A percentile compares a stretch with the other conserved stretches of the same genome.
These are phyloP conservation scores for Telopea speciosissima DNA, from an alignment of 177 flowering plant genomes.

Conservation along the genomic window DNA sequence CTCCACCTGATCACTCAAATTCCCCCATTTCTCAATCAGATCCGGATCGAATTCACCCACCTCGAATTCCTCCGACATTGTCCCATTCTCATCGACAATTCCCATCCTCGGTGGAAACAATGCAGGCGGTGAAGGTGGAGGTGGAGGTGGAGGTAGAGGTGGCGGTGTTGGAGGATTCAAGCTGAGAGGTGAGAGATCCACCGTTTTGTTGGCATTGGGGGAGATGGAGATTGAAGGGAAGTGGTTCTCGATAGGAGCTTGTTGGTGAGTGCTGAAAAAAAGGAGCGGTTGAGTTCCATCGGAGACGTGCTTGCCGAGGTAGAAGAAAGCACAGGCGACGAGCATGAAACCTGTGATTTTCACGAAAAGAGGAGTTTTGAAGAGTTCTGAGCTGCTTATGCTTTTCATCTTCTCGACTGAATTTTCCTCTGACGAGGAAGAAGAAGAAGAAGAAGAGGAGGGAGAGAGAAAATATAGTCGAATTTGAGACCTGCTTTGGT, in stretches of 20 bases:
- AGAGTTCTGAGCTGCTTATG: conserved; percentile 8
- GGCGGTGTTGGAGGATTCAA: conserved; percentile 5
- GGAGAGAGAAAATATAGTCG: too few relatives aligned
- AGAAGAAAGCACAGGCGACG: conserved; percentile 25
- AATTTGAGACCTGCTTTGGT: too few relatives aligned
- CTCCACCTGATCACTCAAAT: conserved; percentile 5
- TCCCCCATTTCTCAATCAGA: conserved; percentile 14
- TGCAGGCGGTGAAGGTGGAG: conserved; percentile 12
- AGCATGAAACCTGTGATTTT: conserved; percentile 21
- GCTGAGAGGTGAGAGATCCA: background rate
- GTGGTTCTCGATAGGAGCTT: background rate
- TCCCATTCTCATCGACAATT: conserved; percentile 46
- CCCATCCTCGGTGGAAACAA: conserved; percentile 26
- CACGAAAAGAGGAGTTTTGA: conserved; percentile 21
- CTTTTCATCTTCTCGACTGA: conserved; percentile 5
- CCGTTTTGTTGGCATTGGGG: background rate
- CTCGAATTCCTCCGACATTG: conserved; percentile 47
- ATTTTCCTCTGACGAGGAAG: background rate
- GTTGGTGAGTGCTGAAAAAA: conserved; percentile 13
- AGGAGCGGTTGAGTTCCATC: conserved; percentile 13
- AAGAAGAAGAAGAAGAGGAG: background rate
- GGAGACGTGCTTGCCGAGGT: conserved; percentile 20
- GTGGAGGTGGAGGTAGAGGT: background rate
- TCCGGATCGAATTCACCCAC: conserved; percentile 28
- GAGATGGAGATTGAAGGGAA: background rate